Base-by-base conservation (phyloP, 2,329 filamentous ascomycete genomes). In the Ascocoryne sarcoides region DNA sequence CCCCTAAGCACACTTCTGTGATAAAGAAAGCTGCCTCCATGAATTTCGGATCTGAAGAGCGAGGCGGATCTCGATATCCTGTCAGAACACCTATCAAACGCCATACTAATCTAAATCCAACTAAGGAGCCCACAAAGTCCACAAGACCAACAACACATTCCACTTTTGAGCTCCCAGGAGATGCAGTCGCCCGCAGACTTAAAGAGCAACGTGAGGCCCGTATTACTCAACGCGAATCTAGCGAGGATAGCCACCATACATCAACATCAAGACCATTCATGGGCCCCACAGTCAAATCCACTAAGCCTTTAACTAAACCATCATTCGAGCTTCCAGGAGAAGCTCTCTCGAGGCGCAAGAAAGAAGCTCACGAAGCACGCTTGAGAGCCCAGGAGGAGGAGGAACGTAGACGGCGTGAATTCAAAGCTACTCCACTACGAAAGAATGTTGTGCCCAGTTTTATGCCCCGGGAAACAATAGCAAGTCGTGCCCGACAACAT, bases 301-400 rank as follows among this genome's bases (percentile, higher is more conserved):
- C 59, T 34, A 79, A 70, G 50, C 59, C 64, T n/a, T 65, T 69
- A 14, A 72, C 72, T 1, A 68, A 67, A 17, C 67, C 77, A 9
- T 68, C 61, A 4, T 82, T 81, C 59, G 75, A 80, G 59, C 65
- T 82, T 32, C 76, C 77, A 0, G 76, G 77, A 7, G 78, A 82
- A 52, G 72, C 71, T 3, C 71, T 80, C 36, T 60, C 59, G 34
- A 52, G 55, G 20, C 56, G 48, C 36, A 61, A 77, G 61, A 64
- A 70, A 48, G 67, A 79, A 60, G 65, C 75, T 54, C 65, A 69
- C 40, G 69, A 78, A 51, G 65, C 72, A 42, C 70, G 67, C 47
- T 60, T 80, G 32, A 69, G 64, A 46, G 67, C 66, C 3, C 67
- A 79, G 51, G 75, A 76, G 50, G 75, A 79, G 48, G 76, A 79